These are phyloP conservation scores for Camelina hispida DNA, from an alignment of 345 rosid species.

Conservation along the genomic window DNA sequence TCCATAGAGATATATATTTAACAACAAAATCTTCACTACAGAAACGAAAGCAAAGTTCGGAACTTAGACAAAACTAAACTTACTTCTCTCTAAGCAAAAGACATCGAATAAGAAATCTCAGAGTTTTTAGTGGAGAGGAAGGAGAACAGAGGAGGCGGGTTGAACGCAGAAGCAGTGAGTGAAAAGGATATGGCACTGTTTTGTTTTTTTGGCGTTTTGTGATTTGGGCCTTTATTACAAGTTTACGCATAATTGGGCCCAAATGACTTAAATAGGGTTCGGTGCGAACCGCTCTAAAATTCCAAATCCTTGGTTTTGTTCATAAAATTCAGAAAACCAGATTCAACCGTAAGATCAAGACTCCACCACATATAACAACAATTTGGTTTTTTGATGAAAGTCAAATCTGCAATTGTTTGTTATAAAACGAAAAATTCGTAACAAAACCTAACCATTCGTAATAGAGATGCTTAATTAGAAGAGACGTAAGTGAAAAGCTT, in stretches of 20 bases:
- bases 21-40: constrained; percentile 10
- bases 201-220: constrained; percentile 26
- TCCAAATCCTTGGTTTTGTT: too few species aligned
- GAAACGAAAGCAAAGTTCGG: constrained; percentile 4
- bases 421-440: too few species aligned
- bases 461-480: constrained; percentile 10
- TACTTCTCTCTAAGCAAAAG: background rate
- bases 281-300: too few species aligned
- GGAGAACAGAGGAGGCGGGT: constrained; percentile 39
- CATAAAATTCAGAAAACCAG: too few species aligned
- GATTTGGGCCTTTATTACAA: constrained; percentile 23
- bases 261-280: too few species aligned
- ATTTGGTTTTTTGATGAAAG: too few species aligned
- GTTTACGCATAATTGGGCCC: background rate
- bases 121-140: background rate
- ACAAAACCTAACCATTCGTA: too few species aligned
- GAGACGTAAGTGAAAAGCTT: constrained; percentile 35
- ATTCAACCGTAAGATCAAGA: too few species aligned
- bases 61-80: constrained; percentile 3
- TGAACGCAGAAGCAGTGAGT: background rate
- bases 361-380: too few species aligned
- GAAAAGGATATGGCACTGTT: constrained; percentile 39
- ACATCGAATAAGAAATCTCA: background rate
- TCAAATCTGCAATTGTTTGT: too few species aligned
- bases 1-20: constrained; percentile 52